Base-by-base conservation (phyloP, 371 early-diverging fungal species). In the Mortierella sp. region DNA sequence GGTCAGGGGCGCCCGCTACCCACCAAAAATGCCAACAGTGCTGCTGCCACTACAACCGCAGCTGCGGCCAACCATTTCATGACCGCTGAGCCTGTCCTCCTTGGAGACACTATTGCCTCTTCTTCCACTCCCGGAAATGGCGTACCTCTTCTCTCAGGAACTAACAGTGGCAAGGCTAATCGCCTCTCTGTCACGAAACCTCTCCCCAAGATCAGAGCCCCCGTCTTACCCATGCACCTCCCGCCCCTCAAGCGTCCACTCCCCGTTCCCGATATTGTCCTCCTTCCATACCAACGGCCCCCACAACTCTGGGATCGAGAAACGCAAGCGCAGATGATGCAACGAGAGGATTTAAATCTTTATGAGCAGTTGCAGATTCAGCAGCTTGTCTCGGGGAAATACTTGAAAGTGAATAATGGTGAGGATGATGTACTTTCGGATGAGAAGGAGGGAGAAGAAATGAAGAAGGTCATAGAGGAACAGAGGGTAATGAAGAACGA, bases 231-330 rank as follows among this genome's bases (percentile, higher is more conserved):
- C 4, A 58, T 71, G 44, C 50, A 55, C 8, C 68, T 76, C 57
- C 81, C 81, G 2, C 68, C 65, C 11, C 13, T 50, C 5, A 34
- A 60, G 4, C 34, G 44, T 11, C 31, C 3, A 0, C 47, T 73
- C 31, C 81, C 81, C 3, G 65, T 72, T 24, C 55, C 76, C 10
- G 38, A 73, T 7, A 42, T 76, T 10, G 47, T 54, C 45, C n/a
- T 80, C 28, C 28, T 76, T 5, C 77, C 73, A 31, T 76, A 76
- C 65, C 81, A 80, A 31, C 72, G 16, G 6, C 77, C 81, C 3
- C 81, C 76, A 1, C 81, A 80, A 54, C 42, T 24, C 10, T 75
- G 75, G 80, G 71, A 75, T 13, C 26, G 58, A 38, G 60, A 71
- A 16, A 5, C 45, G n/a, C 44, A 57, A 31, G 2, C 26, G 21